Conservation (phyloP, 2,329 filamentous ascomycete species). For the Cercospora zeae-maydis region DNA sequence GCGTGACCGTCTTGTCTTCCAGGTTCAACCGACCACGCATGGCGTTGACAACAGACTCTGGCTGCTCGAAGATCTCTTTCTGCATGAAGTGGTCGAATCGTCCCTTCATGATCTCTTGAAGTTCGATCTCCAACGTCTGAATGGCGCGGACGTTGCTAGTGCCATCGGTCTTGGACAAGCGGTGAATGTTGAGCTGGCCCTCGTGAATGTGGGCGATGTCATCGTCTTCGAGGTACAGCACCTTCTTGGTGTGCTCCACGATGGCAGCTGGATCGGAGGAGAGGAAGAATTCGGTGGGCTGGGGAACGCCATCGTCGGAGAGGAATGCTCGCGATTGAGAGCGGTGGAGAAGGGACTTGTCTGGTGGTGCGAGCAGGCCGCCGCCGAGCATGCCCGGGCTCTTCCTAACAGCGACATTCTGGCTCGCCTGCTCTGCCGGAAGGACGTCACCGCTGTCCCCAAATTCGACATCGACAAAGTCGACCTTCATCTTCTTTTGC, state of each 20-base stretch:
- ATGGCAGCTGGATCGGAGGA: conserved; percentile 98
- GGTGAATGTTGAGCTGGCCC: conserved; percentile 97
- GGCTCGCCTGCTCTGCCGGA: conserved; percentile 87
- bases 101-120: conserved; percentile 99
- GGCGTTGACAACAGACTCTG: conserved; percentile 98
- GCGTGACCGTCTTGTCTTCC: conserved; percentile 88
- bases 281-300: conserved; percentile 98
- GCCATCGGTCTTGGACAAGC: conserved; percentile 92
- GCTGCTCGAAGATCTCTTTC: conserved; percentile 99
- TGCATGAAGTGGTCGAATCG: conserved; percentile 99
- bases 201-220: conserved; percentile 99
- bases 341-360: conserved; percentile 97
- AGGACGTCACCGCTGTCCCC: conserved; percentile 79
- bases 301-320: conserved; percentile 95
- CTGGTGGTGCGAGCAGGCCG: conserved; percentile 73
- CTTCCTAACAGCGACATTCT: conserved; percentile 97
- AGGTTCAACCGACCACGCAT: conserved; percentile 98
- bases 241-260: conserved; percentile 99
- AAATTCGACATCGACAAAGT: conserved; percentile 99
- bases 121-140: conserved; percentile 96
- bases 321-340: conserved; percentile 98
- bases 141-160: conserved; percentile 97
- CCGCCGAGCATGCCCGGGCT: conserved; percentile 56
- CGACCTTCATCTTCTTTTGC: conserved; percentile 98
- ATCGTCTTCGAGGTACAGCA: conserved; percentile 98